Evolutionary conservation across 805 yeast genomes (phyloP).

Genomic region (Isabelozyma gotoi): DNA sequence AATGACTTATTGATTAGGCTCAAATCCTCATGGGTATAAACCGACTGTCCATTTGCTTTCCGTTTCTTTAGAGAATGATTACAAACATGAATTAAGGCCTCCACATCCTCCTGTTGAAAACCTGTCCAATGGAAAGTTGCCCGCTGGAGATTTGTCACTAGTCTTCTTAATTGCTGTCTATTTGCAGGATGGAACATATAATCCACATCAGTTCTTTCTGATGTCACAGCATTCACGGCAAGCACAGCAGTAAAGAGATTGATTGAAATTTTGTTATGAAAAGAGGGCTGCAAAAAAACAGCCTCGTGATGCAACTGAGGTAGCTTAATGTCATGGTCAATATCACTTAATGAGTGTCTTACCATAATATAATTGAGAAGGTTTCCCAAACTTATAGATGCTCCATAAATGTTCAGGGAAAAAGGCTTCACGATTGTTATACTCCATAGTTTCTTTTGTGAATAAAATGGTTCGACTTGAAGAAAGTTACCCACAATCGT

Average conservation of each 20-base stretch:
- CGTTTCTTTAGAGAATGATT: conserved; percentile 42
- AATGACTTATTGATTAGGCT: conserved; percentile 44
- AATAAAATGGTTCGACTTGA: conserved; percentile 57
- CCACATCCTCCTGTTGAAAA: conserved; percentile 58
- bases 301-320: conserved; percentile 62
- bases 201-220: conserved; percentile 65
- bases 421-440: conserved; percentile 50
- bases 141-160: conserved; percentile 61
- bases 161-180: conserved; percentile 50
- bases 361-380: conserved; percentile 51
- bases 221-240: conserved; percentile 72
- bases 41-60: conserved; percentile 16
- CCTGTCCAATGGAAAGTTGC: conserved; percentile 80
- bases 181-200: conserved; percentile 70
- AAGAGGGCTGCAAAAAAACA: conserved; percentile 59
- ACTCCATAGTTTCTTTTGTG: conserved; percentile 48
- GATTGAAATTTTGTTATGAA: conserved; percentile 58
- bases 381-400: conserved; percentile 39
- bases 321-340: conserved; percentile 53
- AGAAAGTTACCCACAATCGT: conserved; percentile 51
- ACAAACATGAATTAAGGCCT: conserved; percentile 50
- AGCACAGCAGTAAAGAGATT: conserved; percentile 66
- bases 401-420: conserved; percentile 34
- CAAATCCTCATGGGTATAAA: conserved; percentile 39
- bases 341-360: conserved; percentile 54